Evolutionary conservation across 2,329 filamentous ascomycete genomes (phyloP), one percentile per base, ranked within the genome.

Genomic region (Scedosporium aurantiacum): DNA sequence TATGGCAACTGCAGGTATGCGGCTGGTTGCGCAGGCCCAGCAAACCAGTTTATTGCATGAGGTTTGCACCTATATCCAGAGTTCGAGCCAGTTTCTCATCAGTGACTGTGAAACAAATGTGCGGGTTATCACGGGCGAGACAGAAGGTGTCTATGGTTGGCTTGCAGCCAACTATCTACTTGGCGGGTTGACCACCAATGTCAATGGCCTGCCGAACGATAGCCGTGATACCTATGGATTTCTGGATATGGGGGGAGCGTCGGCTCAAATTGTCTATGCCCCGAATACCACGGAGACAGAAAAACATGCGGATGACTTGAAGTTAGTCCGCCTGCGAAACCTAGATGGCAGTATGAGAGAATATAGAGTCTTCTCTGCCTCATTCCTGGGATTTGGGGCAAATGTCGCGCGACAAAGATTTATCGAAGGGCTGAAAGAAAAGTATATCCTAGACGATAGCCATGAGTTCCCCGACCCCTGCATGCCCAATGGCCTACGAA

Each of bases 331-430:
- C 57, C 77, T 99, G 75, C 85, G 95, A 64, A 94, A 86, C 2
- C 74, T 97, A 21, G 86, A 94, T 70, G 94, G 94, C 8, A 79
- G 83, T 1, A 75, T 87, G 0, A 75, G 86, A 57, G 94, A 99
- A 70, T 90, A 97, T 75, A 86, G 84, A 66, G 89, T 99, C 2
- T 99, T 99, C 71, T 92, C 95, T 0, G 92, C 93, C 1, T 96
- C 94, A 0, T 99, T 94, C 94, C 80, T 99, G 5, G 93, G 93
- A 0, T 99, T 96, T 70, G 94, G 94, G n/a, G 93, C 95, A 32
- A 94, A 97, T 66, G 87, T 97, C 75, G 94, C 95, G 4, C 85
- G 94, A 56, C 81, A 88, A 66, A 83, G 92, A 62, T 99, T 95
- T 68, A 78, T 97, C n/a, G 80, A 91, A 63, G 79, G 82, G 3